A percentile compares a stretch with the other conserved stretches of the same genome.
Conservation (phyloP, 2,329 filamentous ascomycete species). For the Talaromyces sp. region DNA sequence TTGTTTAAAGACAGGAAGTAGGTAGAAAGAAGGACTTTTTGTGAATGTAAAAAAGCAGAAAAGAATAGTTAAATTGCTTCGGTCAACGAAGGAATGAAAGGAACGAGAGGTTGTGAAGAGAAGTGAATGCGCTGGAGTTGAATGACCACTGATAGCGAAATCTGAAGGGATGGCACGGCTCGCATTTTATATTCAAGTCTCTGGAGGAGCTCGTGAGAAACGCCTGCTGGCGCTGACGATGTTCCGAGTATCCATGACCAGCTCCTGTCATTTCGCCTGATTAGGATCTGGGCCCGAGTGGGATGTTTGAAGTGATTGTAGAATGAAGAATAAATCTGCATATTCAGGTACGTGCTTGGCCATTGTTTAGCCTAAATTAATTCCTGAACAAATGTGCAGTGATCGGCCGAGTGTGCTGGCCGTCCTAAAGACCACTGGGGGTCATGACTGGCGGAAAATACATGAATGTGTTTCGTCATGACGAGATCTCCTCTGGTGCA, state of each 20-base stretch:
- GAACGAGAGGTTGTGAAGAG: neutral
- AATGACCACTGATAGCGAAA: neutral
- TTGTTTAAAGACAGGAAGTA: neutral
- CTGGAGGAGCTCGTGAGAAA: neutral
- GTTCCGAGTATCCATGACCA: neutral
- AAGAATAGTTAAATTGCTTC: neutral
- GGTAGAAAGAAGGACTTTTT: neutral
- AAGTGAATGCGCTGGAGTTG: neutral
- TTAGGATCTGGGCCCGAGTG: neutral
- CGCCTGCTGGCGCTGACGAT: neutral
- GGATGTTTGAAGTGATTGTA: neutral
- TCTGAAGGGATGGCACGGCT: neutral
- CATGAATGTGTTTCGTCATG: neutral
- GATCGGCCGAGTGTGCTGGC: neutral
- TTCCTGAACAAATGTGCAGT: neutral
- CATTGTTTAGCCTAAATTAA: neutral
- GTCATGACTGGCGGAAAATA: constrained; percentile 1
- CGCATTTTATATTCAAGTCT: neutral
- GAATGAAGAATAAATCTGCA: neutral
- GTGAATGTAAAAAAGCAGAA: neutral
- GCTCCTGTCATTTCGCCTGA: constrained; percentile 7
- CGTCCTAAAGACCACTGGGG: neutral
- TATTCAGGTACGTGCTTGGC: neutral
- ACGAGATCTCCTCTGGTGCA: neutral
- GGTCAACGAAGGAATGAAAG: neutral